Evolutionary conservation across 2,329 filamentous ascomycete species (phyloP), one percentile per base, ranked within the genome.

Genomic region (Chrysosporium keratinophilum): DNA sequence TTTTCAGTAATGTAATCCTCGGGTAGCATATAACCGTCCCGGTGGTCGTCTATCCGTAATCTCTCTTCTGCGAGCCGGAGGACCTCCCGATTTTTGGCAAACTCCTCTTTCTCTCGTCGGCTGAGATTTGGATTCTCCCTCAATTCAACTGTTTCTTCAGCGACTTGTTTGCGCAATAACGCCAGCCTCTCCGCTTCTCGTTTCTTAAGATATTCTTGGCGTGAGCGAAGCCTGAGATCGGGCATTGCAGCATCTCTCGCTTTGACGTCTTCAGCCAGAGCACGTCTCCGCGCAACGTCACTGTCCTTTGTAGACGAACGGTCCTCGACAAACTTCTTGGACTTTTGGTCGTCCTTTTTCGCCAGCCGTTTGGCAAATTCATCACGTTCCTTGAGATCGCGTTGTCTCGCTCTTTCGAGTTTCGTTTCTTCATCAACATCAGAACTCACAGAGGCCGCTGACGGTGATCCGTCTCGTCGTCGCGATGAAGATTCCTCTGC

Each of bases 1-100:
- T 91, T 90, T 66, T 94, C 89, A 0, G 87, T 95, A 58, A 95
- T 91, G 65, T 95, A 95, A 67, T 96, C 89, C 59, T 96, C 90
- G 0, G 91, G 93, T 74, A 98, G 84, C 60, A 84, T 79, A 70
- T 97, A 98, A 1, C 91, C 91, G 72, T 96, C 90, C 17, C 84
- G 80, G 67, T 95, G 83, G 61, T 97, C 91, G 65, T 97, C 90
- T 59, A 98, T 95, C 42, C 81, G 80, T 53, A 91, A 74, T 19
- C 91, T 79, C 67, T 94, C 88, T 70, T 96, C 87, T 1, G 88
- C 88, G 41, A 95, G 75, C 35, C 84, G 78, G 41, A 95, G 71
- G 23, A 90, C 77, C 69, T 97, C 88, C 44, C 87, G 76, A 64
- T 97, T 97, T 64, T 88, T 84, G 2, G 85, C 84, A 67, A 98